These are phyloP conservation scores for Penicillium soppii DNA, from an alignment of 495 filamentous ascomycete species.

Conservation along the genomic window DNA sequence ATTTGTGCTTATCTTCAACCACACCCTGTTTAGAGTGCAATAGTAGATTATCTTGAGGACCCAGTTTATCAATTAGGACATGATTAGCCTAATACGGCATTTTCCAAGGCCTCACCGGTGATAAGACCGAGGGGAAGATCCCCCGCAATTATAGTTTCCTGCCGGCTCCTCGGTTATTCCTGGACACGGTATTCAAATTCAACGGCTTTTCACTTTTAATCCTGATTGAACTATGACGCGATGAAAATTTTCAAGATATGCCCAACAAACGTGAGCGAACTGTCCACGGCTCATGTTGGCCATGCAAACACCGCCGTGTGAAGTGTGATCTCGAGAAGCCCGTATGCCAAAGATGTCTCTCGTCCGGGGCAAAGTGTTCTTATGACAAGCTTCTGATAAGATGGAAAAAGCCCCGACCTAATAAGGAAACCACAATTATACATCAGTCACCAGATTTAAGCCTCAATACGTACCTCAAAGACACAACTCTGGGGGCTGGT, in stretches of 20 bases:
- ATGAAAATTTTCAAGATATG: conserved; percentile 10
- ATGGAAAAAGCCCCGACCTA: conserved; percentile 24
- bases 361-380: conserved; percentile 31
- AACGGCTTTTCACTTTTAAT: background rate
- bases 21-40: too few relatives aligned
- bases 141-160: background rate
- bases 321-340: conserved; percentile 33
- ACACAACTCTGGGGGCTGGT: conserved; percentile 2
- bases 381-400: conserved; percentile 36
- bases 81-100: too few relatives aligned
- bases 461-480: conserved; percentile 10
- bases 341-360: conserved; percentile 30
- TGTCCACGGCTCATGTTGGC: conserved; percentile 39
- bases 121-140: too few relatives aligned
- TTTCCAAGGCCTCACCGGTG: too few relatives aligned
- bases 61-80: too few relatives aligned
- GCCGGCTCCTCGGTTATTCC: conserved; percentile 1
- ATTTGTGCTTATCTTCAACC: too few relatives aligned
- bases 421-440: conserved; percentile 15
- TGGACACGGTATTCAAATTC: background rate
- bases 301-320: conserved; percentile 38
- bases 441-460: conserved; percentile 14
- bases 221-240: background rate
- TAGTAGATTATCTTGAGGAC: too few relatives aligned
- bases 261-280: conserved; percentile 31